phyloP scores from a whole-genome alignment of 768 basidiomycete species.

The Hemileccinum rubropunctum region DNA sequence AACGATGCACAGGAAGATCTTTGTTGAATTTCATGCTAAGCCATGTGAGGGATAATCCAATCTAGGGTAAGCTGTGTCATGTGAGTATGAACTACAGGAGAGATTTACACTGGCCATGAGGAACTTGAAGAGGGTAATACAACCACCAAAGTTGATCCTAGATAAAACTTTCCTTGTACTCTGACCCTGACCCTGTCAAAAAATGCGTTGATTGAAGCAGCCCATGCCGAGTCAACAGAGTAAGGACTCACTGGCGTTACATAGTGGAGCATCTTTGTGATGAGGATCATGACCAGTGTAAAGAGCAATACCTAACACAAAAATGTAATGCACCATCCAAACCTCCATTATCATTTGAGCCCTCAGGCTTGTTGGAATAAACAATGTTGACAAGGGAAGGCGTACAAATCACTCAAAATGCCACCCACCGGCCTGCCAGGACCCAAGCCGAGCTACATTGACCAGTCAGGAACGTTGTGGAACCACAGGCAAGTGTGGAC shows the following conservation, averaged over 20 bases:
- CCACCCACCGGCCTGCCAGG: constrained; percentile 24
- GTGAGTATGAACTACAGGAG: not conserved
- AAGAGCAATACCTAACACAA: constrained; percentile 69
- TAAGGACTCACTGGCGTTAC: constrained; percentile 60
- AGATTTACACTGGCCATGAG: constrained; percentile 42
- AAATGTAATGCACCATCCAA: too few relatives aligned
- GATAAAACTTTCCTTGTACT: constrained; percentile 63
- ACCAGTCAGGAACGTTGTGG: not conserved
- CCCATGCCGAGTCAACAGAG: not conserved
- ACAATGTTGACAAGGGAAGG: not conserved
- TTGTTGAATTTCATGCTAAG: too few relatives aligned
- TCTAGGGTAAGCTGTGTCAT: constrained; percentile 26
- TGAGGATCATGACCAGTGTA: constrained; percentile 42
- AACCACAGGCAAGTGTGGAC: not conserved
- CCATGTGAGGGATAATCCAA: constrained; percentile 58
- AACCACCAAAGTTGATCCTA: constrained; percentile 79
- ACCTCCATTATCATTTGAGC: constrained; percentile 32
- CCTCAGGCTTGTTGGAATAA: not conserved
- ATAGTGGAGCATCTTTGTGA: constrained; percentile 56
- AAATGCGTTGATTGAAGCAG: too few relatives aligned
- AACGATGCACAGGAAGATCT: constrained; percentile 44
- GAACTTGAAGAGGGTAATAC: too few relatives aligned
- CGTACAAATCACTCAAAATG: constrained; percentile 19
- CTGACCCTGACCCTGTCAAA: constrained; percentile 71
- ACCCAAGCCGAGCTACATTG: constrained; percentile 20